A percentile compares a stretch with the other conserved stretches of the same genome.
phyloP scores from a whole-genome alignment of 2,329 filamentous ascomycete species.

The Colletotrichum shisoi region DNA sequence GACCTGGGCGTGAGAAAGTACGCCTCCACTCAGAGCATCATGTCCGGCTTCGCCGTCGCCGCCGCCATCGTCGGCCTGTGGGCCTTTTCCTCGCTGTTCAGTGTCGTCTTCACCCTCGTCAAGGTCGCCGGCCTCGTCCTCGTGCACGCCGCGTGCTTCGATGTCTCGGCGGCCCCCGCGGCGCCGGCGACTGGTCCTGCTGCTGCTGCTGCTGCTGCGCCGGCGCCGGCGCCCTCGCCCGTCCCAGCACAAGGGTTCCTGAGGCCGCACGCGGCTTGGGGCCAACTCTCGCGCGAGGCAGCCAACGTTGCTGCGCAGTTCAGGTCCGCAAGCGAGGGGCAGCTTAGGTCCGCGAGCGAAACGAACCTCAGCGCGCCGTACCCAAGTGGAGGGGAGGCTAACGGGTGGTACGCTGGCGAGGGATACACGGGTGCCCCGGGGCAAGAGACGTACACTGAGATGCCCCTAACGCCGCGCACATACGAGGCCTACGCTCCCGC shows the following conservation, averaged over 20 bases:
- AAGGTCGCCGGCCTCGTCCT: constrained; percentile 33
- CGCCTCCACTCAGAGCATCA: constrained; percentile 32
- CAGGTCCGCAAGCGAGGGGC: constrained; percentile 33
- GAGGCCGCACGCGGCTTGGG: constrained; percentile 20
- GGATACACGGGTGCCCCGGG: constrained; percentile 14
- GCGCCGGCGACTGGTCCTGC: neutral
- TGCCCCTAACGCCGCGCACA: constrained; percentile 26
- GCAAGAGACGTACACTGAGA: constrained; percentile 15
- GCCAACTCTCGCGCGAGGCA: constrained; percentile 14
- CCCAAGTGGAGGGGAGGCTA: constrained; percentile 2
- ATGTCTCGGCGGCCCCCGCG: constrained; percentile 2
- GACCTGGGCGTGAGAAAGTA: constrained; percentile 36
- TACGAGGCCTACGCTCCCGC: constrained; percentile 28
- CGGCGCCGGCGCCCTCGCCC: constrained; percentile 8
- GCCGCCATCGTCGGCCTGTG: constrained; percentile 31
- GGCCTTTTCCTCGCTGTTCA: constrained; percentile 36
- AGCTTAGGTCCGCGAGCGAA: constrained; percentile 31
- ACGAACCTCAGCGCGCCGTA: constrained; percentile 17
- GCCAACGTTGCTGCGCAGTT: constrained; percentile 5
- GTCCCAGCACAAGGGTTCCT: constrained; percentile 16
- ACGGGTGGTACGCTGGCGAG: constrained; percentile 28
- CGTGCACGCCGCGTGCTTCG: constrained; percentile 32
- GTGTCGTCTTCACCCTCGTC: constrained; percentile 30
- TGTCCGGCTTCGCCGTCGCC: constrained; percentile 28
- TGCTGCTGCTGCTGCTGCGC: neutral